Percentiles rank a stretch among this genome's conserved stretches.
phyloP scores from a whole-genome alignment of 2,329 filamentous ascomycete species.

The Penicillium vulpinum region DNA sequence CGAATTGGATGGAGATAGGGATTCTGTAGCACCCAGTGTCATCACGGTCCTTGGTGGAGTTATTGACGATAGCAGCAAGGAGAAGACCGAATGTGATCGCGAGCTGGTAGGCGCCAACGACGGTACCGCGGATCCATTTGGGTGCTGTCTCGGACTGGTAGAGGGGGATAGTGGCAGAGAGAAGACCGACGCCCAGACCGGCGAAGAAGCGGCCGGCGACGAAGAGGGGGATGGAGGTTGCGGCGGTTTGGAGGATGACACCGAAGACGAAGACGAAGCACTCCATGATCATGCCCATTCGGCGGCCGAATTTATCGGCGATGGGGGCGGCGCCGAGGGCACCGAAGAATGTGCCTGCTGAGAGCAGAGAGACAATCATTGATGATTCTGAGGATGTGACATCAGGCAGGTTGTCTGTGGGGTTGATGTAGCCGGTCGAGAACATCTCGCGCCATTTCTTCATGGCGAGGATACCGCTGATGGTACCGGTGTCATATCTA shows the following conservation, averaged over 20 bases:
- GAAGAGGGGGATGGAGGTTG: slow-evolving; percentile 31
- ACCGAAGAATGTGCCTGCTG: slow-evolving; percentile 68
- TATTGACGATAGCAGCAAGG: slow-evolving; percentile 70
- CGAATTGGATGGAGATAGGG: slow-evolving; percentile 74
- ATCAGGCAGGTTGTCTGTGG: slow-evolving; percentile 42
- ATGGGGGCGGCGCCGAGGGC: slow-evolving; percentile 46
- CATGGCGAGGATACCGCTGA: slow-evolving; percentile 55
- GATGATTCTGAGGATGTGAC: slow-evolving; percentile 52
- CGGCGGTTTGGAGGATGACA: slow-evolving; percentile 34
- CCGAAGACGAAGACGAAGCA: slow-evolving; percentile 35
- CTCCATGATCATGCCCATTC: slow-evolving; percentile 43
- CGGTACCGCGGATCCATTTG: slow-evolving; percentile 70
- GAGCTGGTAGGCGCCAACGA: slow-evolving; percentile 77
- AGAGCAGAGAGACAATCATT: slow-evolving; percentile 46
- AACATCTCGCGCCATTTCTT: slow-evolving; percentile 42
- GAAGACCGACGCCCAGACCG: slow-evolving; percentile 67
- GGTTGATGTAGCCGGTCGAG: slow-evolving; percentile 38
- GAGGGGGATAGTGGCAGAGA: slow-evolving; percentile 60
- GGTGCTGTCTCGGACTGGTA: slow-evolving; percentile 80
- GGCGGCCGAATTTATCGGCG: slow-evolving; percentile 37
- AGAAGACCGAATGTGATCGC: slow-evolving; percentile 75
- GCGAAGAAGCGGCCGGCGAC: slow-evolving; percentile 53
- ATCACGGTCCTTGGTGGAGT: slow-evolving; percentile 61
- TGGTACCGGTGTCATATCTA: slow-evolving; percentile 56
- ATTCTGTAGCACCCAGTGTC: slow-evolving; percentile 73